Base-by-base conservation (phyloP, 257 asterid genomes). In the Ballota nigra region DNA sequence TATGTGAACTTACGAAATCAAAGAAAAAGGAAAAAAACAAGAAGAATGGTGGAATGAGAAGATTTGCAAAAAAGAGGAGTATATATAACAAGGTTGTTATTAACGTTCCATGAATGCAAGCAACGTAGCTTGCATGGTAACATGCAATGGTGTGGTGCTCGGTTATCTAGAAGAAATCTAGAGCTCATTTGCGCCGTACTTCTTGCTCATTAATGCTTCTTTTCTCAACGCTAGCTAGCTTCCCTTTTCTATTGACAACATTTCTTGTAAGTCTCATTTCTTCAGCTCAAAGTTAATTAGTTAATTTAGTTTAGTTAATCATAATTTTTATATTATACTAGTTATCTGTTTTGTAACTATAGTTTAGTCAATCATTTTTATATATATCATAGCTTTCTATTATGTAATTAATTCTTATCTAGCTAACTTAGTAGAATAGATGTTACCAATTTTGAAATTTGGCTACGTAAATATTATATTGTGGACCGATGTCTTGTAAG, bases 181-280 rank as follows among this genome's bases (percentile, higher is more conserved):
- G 56, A 77, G 81, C 79, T 84, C 70, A 29, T 65, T 83, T 68
- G 75, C 84, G 88, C 84, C 91, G 87, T 69, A 89, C 83, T 79
- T 79, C 83, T 78, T 85, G 96, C 88, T 72, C 68, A 67, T 84
- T 73, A 85, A 82, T 85, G 78, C 79, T 55, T 24, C 7, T 24
- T 63, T 60, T 68, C 66, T 79, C 78, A 74, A 76, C 76, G 52
- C 71, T 24, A 29, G 22, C 18, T 31, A 33, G 9, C 38, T 5
- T 23, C 43, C 11, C 16, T 1, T 31, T 57, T 6, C n/a, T 6
- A 10, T 79, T 82, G 64, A 75, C 77, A 51, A 12, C 28, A 53
- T 68, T 79, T 79, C 82, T 68, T 73, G 83, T 43, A 66, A 66
- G n/a, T 72, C 75, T 64, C 74, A 47, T 66, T 64, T 70, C 76